phyloP scores from a whole-genome alignment of 306 rosid species.

The Geum urbanum region DNA sequence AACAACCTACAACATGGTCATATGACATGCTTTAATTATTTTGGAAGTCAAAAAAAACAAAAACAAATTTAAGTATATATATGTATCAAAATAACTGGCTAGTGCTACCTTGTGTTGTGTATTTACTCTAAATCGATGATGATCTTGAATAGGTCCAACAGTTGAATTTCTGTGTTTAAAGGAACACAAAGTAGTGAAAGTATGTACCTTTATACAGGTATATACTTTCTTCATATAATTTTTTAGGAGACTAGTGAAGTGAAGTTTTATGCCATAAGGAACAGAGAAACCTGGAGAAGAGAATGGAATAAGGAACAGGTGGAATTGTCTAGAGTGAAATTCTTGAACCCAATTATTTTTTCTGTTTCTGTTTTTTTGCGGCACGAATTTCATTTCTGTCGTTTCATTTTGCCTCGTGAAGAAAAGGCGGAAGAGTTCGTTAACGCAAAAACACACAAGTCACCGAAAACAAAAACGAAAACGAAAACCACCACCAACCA shows the following conservation, averaged over 20 bases:
- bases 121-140: no score
- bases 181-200: no score
- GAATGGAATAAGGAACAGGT: constrained; percentile 3
- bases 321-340: not conserved
- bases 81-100: not conserved
- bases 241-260: not conserved
- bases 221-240: no score
- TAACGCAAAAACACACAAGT: not conserved
- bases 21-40: not conserved
- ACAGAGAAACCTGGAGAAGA: not conserved
- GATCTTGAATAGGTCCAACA: no score
- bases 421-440: constrained; percentile 20
- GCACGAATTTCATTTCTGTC: not conserved
- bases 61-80: not conserved
- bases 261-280: no score
- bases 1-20: not conserved
- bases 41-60: not conserved
- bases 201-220: no score
- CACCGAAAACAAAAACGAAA: not conserved
- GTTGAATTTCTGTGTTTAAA: no score
- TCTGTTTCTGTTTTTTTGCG: not conserved
- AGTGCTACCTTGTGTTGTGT: no score
- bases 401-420: not conserved
- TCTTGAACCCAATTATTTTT: not conserved
- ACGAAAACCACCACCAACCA: not conserved